Evolutionary conservation across 306 rosid species (phyloP).

Genomic region (Hylodesmum podocarpum): DNA sequence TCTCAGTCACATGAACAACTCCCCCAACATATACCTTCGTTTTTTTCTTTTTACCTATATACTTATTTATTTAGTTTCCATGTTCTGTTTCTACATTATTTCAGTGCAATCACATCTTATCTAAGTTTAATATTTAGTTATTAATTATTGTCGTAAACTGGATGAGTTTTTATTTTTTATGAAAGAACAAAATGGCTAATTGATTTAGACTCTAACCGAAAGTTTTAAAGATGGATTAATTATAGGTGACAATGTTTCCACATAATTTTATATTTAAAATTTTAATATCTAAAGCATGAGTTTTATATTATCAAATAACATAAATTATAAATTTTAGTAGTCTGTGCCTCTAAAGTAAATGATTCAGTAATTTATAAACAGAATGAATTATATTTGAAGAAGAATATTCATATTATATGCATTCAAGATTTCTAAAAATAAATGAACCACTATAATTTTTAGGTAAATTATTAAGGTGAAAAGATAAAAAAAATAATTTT

Average conservation of each 20-base stretch:
- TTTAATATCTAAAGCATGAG: neutral
- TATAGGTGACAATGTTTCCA: neutral
- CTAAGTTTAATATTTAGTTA: no score
- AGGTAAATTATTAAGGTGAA: no score
- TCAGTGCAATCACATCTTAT: neutral
- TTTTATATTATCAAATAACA: neutral
- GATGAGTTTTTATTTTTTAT: constrained; percentile 1
- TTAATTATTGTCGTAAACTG: no score
- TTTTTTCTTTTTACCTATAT: neutral
- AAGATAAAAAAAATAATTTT: no score
- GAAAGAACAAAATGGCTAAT: neutral
- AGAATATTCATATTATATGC: no score
- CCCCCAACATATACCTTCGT: neutral
- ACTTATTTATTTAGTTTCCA: neutral
- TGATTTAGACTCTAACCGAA: neutral
- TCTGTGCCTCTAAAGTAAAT: no score
- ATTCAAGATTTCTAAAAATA: no score
- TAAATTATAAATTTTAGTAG: no score
- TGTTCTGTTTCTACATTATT: neutral
- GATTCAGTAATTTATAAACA: no score
- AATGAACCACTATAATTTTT: no score
- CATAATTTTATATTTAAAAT: neutral
- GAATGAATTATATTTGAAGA: no score
- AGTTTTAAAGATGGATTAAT: neutral
- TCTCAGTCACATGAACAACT: neutral